Percentiles rank a stretch among this genome's conserved stretches.
Conservation (phyloP, 2,329 filamentous ascomycete genomes). For the Clarireedia monteithiana region DNA sequence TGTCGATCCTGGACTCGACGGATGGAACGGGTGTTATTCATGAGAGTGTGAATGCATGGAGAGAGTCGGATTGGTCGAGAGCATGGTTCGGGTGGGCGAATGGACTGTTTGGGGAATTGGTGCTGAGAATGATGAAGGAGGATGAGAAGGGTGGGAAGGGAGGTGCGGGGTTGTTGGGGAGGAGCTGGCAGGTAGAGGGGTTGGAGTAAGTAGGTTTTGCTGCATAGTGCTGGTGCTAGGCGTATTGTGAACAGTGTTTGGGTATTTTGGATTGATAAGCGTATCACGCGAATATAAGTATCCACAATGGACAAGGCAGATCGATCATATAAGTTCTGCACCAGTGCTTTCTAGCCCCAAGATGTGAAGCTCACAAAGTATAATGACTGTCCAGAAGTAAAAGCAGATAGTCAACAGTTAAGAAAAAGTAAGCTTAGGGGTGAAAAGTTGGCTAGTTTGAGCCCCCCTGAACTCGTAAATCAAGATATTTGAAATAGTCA, state of each 20-base stretch:
- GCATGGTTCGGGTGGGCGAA: constrained; percentile 76
- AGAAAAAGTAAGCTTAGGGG: no score
- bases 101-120: constrained; percentile 7
- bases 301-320: no score
- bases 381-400: no score
- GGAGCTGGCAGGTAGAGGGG: constrained; percentile 2
- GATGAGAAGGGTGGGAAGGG: not conserved
- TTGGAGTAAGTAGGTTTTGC: not conserved
- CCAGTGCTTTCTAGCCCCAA: no score
- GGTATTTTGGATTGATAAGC: not conserved
- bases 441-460: no score
- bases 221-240: not conserved
- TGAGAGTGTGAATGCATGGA: constrained; percentile 39
- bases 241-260: not conserved
- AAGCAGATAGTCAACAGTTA: no score
- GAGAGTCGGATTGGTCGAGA: constrained; percentile 33
- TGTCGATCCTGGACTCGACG: constrained; percentile 21
- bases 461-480: no score
- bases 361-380: no score
- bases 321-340: no score
- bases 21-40: constrained; percentile 37
- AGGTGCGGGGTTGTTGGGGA: not conserved
- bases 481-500: no score
- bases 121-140: constrained; percentile 3
- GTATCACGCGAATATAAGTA: no score